These are phyloP conservation scores for Linderina pennispora DNA, from an alignment of 192 early-diverging fungal species.

Conservation along the genomic window DNA sequence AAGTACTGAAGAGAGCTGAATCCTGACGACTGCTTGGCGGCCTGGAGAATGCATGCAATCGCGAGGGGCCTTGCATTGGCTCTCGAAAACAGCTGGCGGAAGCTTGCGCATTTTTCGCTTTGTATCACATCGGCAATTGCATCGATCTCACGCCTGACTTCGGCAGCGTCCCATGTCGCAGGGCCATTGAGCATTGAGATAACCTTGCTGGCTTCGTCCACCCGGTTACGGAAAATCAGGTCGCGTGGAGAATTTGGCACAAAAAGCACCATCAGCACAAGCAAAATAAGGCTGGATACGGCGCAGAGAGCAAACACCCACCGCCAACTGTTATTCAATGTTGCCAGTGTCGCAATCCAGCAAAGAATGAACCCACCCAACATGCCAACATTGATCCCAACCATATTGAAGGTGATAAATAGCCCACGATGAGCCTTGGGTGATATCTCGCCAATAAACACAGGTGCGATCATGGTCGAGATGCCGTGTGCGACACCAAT, in stretches of 20 bases:
- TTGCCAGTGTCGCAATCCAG: not conserved
- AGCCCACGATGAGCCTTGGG: slow-evolving; percentile 23
- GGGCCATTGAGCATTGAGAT: slow-evolving; percentile 11
- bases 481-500: slow-evolving; percentile 20
- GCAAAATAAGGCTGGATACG: slow-evolving; percentile 4
- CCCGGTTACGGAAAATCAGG: slow-evolving; percentile 9
- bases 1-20: slow-evolving; percentile 19
- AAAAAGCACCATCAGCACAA: slow-evolving; percentile 2
- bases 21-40: slow-evolving; percentile 22
- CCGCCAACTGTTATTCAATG: not conserved
- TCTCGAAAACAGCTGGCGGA: slow-evolving; percentile 11
- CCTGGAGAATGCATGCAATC: slow-evolving; percentile 16
- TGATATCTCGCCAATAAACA: slow-evolving; percentile 25
- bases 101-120: slow-evolving; percentile 4
- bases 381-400: slow-evolving; percentile 18
- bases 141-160: slow-evolving; percentile 3
- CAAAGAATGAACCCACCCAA: slow-evolving; percentile 9
- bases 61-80: not conserved
- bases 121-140: slow-evolving; percentile 4
- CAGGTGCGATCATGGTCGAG: slow-evolving; percentile 21
- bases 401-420: slow-evolving; percentile 22
- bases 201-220: slow-evolving; percentile 9
- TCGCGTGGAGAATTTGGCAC: slow-evolving; percentile 31
- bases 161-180: not conserved
- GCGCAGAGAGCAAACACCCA: slow-evolving; percentile 15